Percentiles rank a stretch among this genome's conserved stretches.
Evolutionary conservation across 805 yeast genomes (phyloP).

Genomic region (Jamesozyma lodderae): DNA sequence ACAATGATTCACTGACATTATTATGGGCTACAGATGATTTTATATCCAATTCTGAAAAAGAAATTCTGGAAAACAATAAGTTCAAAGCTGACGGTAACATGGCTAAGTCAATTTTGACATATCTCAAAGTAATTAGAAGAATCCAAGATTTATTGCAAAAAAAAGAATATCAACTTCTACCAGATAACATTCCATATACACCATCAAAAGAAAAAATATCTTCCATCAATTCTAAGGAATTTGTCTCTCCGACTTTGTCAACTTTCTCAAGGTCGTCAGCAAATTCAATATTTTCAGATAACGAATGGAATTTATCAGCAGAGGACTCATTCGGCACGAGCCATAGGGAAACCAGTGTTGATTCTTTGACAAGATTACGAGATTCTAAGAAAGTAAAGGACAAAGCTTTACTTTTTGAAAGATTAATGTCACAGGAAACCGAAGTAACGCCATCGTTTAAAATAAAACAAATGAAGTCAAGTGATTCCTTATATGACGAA

Average conservation of each 20-base stretch:
- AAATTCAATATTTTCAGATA: conserved; percentile 21
- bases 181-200: not conserved
- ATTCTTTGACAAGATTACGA: conserved; percentile 21
- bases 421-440: conserved; percentile 11
- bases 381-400: conserved; percentile 28
- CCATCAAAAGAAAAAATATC: not conserved
- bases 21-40: not conserved
- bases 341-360: conserved; percentile 3
- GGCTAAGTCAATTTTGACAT: conserved; percentile 8
- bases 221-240: not conserved
- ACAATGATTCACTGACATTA: not conserved
- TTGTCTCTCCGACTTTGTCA: conserved; percentile 15
- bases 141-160: conserved; percentile 9
- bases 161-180: not conserved
- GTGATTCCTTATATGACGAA: conserved; percentile 1
- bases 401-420: conserved; percentile 27
- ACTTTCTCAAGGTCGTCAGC: conserved; percentile 19
- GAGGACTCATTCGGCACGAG: conserved; percentile 6
- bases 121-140: conserved; percentile 15
- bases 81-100: not conserved
- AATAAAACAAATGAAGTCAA: not conserved
- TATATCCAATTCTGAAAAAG: not conserved
- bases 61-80: too few species aligned
- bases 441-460: conserved; percentile 1
- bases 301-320: conserved; percentile 16